Conservation (phyloP, 2,329 filamentous ascomycete genomes). For the Pseudogymnoascus sp. region DNA sequence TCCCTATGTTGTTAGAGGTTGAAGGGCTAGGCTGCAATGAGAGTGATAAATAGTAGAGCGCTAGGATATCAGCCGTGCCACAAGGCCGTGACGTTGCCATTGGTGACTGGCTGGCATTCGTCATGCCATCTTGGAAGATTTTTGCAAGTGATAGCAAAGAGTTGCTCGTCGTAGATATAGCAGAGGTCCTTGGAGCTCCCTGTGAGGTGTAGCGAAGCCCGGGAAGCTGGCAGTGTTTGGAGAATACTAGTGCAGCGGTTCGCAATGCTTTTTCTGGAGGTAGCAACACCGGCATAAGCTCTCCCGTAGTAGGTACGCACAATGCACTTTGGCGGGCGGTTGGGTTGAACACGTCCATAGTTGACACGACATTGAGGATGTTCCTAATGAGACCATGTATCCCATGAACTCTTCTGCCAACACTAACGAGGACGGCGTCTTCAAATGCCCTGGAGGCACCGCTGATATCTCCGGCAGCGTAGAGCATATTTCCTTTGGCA, state of each 20-base stretch:
- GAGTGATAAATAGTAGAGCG: constrained; percentile 89
- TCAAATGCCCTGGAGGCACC: constrained; percentile 85
- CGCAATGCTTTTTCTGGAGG: constrained; percentile 75
- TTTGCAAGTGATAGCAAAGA: constrained; percentile 90
- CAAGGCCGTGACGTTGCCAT: constrained; percentile 54
- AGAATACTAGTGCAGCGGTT: constrained; percentile 77
- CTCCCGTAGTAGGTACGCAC: neutral
- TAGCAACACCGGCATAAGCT: constrained; percentile 57
- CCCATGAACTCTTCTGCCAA: constrained; percentile 60
- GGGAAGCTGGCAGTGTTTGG: constrained; percentile 65
- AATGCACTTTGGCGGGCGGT: neutral
- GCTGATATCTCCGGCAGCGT: constrained; percentile 74
- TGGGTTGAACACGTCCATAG: constrained; percentile 9
- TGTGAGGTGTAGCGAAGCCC: constrained; percentile 68
- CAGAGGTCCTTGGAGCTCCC: constrained; percentile 65
- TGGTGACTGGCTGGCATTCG: constrained; percentile 51
- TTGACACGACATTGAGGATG: constrained; percentile 63
- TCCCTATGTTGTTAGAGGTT: constrained; percentile 96
- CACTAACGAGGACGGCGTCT: constrained; percentile 83
- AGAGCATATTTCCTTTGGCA: constrained; percentile 97
- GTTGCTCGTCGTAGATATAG: constrained; percentile 90
- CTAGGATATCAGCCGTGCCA: constrained; percentile 84
- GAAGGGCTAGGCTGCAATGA: constrained; percentile 94
- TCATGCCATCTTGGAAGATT: constrained; percentile 95
- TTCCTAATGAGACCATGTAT: constrained; percentile 72